Percentiles rank a stretch among this genome's conserved stretches.
phyloP scores from a whole-genome alignment of 495 filamentous ascomycete species.

The Letharia lupina region DNA sequence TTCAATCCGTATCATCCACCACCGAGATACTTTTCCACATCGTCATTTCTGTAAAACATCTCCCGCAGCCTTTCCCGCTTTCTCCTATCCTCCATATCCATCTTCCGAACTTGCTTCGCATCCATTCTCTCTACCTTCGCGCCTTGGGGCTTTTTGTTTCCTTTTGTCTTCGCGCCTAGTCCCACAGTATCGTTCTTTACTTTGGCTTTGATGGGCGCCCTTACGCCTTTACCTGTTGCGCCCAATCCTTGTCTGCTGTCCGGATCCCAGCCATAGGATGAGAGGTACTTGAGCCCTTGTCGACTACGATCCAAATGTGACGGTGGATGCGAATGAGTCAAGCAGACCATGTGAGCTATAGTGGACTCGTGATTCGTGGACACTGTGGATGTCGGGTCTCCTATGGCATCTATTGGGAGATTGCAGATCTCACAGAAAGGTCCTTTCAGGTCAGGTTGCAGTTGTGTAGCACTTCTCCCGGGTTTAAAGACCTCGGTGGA shows the following conservation, averaged over 20 bases:
- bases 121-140: slow-evolving; percentile 49
- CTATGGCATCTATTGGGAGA: slow-evolving; percentile 37
- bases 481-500: slow-evolving; percentile 14
- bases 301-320: slow-evolving; percentile 73
- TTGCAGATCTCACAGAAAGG: slow-evolving; percentile 50
- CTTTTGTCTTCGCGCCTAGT: slow-evolving; percentile 42
- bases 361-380: slow-evolving; percentile 55
- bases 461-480: slow-evolving; percentile 16
- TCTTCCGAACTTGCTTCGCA: slow-evolving; percentile 58
- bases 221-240: slow-evolving; percentile 58
- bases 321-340: slow-evolving; percentile 75
- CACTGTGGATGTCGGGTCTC: slow-evolving; percentile 10
- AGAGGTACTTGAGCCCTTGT: slow-evolving; percentile 66
- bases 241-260: slow-evolving; percentile 71
- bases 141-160: slow-evolving; percentile 32
- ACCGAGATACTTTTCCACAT: slow-evolving; percentile 67
- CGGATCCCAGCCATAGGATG: slow-evolving; percentile 79
- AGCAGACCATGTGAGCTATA: slow-evolving; percentile 72
- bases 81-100: slow-evolving; percentile 50
- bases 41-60: slow-evolving; percentile 59
- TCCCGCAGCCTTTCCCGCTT: slow-evolving; percentile 53
- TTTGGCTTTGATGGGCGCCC: slow-evolving; percentile 63
- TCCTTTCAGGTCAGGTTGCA: slow-evolving; percentile 1
- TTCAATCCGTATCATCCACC: not conserved
- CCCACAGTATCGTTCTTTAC: slow-evolving; percentile 68